A percentile compares a stretch with the other conserved stretches of the same genome.
phyloP scores from a whole-genome alignment of 1,284 basidiomycete genomes.

The Ganoderma lucidum region DNA sequence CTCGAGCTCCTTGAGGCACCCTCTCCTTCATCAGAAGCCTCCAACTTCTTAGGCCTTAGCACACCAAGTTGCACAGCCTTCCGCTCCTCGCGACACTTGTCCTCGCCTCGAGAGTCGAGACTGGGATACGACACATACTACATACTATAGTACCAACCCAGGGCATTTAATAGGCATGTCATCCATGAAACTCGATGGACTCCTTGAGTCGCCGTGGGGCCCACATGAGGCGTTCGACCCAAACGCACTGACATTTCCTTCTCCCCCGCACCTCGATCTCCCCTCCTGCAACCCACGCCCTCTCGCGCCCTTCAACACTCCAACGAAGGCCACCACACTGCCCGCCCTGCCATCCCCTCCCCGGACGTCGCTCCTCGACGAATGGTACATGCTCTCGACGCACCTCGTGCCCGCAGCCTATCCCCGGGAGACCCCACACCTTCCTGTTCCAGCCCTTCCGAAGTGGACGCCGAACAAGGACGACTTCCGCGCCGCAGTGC shows the following conservation, averaged over 20 bases:
- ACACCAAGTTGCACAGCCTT: not conserved
- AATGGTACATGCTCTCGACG: conserved; percentile 57
- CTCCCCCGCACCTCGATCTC: conserved; percentile 22
- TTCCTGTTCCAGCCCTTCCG: conserved; percentile 48
- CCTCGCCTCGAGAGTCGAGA: not conserved
- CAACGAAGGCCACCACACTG: not conserved
- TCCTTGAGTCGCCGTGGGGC: not conserved
- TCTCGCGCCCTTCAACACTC: conserved; percentile 19
- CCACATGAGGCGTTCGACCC: not conserved
- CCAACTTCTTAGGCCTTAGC: not conserved
- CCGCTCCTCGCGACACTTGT: not conserved
- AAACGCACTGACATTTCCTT: conserved; percentile 22
- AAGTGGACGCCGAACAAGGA: conserved; percentile 40
- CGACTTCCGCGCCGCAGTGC: conserved; percentile 41
- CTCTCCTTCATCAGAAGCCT: too few species aligned
- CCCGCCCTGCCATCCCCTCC: conserved; percentile 39
- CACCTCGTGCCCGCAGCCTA: conserved; percentile 81
- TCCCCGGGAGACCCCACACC: conserved; percentile 60
- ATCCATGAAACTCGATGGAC: not conserved
- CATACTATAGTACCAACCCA: not conserved
- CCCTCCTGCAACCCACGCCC: conserved; percentile 23
- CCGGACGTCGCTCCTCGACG: conserved; percentile 34
- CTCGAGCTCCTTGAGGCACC: too few species aligned
- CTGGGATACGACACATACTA: not conserved
- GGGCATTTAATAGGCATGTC: not conserved